Evolutionary conservation across 192 early-diverging fungal genomes (phyloP).

Genomic region (Diversispora eburnea): DNA sequence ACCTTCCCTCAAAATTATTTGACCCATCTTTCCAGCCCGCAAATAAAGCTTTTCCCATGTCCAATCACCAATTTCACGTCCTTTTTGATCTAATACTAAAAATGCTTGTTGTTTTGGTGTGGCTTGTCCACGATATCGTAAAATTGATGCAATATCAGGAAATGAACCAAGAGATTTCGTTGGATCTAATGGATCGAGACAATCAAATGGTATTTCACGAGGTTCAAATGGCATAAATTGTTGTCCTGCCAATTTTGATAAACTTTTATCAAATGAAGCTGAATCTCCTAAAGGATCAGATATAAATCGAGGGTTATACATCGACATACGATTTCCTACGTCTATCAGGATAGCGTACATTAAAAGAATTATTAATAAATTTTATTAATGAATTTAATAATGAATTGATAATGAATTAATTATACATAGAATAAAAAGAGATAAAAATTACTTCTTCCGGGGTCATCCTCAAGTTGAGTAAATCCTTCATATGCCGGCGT

Average conservation of each 20-base stretch:
- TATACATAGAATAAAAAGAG: slow-evolving; percentile 5
- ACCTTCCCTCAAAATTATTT: slow-evolving; percentile 61
- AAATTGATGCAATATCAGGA: slow-evolving; percentile 59
- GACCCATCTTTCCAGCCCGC: slow-evolving; percentile 67
- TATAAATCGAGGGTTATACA: slow-evolving; percentile 8
- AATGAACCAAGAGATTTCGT: slow-evolving; percentile 50
- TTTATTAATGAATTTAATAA: background rate
- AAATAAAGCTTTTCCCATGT: slow-evolving; percentile 73
- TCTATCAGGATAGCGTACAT: too few species aligned
- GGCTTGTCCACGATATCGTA: slow-evolving; percentile 61
- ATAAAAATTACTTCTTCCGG: slow-evolving; percentile 16
- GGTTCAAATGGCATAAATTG: slow-evolving; percentile 55
- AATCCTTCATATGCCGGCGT: background rate
- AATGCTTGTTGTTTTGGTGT: slow-evolving; percentile 60
- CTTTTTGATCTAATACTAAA: slow-evolving; percentile 68
- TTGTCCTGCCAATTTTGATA: slow-evolving; percentile 45
- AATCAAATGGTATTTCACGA: slow-evolving; percentile 41
- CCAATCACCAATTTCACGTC: slow-evolving; percentile 61
- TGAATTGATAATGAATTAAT: background rate
- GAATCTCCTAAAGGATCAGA: slow-evolving; percentile 32
- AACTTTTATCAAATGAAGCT: slow-evolving; percentile 27
- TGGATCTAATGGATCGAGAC: slow-evolving; percentile 37
- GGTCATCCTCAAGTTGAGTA: background rate
- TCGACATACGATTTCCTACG: background rate
- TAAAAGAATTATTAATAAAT: too few species aligned